Base-by-base conservation (phyloP, 2,329 filamentous ascomycete species). In the Neofusicoccum parvum region DNA sequence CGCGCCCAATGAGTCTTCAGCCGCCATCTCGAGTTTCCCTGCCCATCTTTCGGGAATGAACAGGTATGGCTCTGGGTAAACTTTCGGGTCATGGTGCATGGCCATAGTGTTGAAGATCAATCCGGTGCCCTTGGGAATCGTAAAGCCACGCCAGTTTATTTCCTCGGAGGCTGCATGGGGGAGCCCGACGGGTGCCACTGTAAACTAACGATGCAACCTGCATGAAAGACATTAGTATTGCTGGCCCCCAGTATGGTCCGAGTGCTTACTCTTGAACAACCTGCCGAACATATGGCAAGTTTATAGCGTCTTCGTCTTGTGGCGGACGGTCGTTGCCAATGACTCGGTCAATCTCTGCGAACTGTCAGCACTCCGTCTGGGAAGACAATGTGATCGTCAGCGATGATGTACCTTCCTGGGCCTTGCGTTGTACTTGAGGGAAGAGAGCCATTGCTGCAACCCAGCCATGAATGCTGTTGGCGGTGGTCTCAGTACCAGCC, bases 41-140 rank as follows among this genome's bases (percentile, higher is more conserved):
- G 43, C 53, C 53, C 53, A 53, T 77, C 75, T 74, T 65, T 77
- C 75, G 0, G 77, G 77, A 1, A 75, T 68, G 68, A 74, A 79
- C 62, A 73, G 71, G n/a, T 71, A 66, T 10, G 72, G 46, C 63
- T 79, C 78, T 15, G 17, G 17, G 20, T 32, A 58, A 2, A 58
- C 41, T 11, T 32, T 12, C 17, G 10, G 17, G 36, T 58, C 53
- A 23, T 45, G 15, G 68, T 79, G 77, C 60, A 78, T 76, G 60
- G 78, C 75, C 17, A 74, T 69, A 63, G 78, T 79, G 66, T 76
- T 74, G 3, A 76, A 74, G 4, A 79, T 74, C 5, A 80, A 75
- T 14, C 76, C 75, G 27, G 76, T 69, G 20, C 77, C 77, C 0
- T 72, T 73, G 27, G 77, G 76, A 39, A 79, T 71, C 46, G 74